Conservation (phyloP, 1,284 basidiomycete species). For the Sporisorium sorghi region DNA sequence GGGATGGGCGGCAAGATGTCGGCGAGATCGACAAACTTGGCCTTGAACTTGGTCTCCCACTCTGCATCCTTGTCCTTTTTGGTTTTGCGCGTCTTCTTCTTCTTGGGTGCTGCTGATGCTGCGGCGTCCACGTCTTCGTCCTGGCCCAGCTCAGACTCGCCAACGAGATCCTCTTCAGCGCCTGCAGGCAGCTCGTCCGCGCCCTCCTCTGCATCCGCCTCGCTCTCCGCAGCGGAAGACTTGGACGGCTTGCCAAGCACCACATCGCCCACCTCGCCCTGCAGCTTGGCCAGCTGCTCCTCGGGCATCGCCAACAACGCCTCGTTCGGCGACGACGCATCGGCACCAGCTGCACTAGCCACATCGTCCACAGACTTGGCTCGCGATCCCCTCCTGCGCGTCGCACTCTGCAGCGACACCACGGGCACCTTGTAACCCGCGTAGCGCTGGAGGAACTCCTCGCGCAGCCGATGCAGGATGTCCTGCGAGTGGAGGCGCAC, state of each 20-base stretch:
- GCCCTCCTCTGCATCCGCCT: slow-evolving; percentile 25
- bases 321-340: slow-evolving; percentile 20
- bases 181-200: slow-evolving; percentile 20
- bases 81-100: slow-evolving; percentile 12
- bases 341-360: slow-evolving; percentile 4
- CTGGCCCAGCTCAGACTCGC: slow-evolving; percentile 18
- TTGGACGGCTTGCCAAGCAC: slow-evolving; percentile 27
- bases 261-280: slow-evolving; percentile 28
- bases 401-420: slow-evolving; percentile 23
- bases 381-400: slow-evolving; percentile 7
- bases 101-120: slow-evolving; percentile 5
- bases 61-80: slow-evolving; percentile 29
- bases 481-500: slow-evolving; percentile 90
- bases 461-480: slow-evolving; percentile 75
- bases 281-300: slow-evolving; percentile 38
- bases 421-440: slow-evolving; percentile 60
- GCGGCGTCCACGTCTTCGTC: slow-evolving; percentile 9
- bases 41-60: slow-evolving; percentile 46
- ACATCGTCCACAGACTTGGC: slow-evolving; percentile 15
- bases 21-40: slow-evolving; percentile 78
- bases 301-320: slow-evolving; percentile 36
- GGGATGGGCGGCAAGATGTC: slow-evolving; percentile 87
- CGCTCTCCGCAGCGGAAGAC: slow-evolving; percentile 7
- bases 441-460: slow-evolving; percentile 69
- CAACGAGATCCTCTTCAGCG: slow-evolving; percentile 12